These are phyloP conservation scores for Trypanosomatidae sp. DNA, from an alignment of 208 protist genomes.

Conservation along the genomic window DNA sequence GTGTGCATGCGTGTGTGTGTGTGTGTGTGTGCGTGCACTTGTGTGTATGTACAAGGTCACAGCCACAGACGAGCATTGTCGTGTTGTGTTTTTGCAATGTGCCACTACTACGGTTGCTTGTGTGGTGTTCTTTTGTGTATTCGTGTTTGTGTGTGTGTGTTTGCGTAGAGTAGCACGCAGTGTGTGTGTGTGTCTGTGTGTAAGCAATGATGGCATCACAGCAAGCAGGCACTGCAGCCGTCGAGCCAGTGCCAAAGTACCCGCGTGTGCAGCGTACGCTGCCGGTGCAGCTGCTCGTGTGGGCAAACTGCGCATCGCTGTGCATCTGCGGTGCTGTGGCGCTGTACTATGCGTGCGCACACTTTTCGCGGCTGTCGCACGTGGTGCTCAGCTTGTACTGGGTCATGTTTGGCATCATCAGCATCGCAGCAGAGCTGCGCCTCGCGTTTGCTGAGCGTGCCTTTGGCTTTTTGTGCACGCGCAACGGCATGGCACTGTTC, in stretches of 20 bases:
- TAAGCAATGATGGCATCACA: no score
- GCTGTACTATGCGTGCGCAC: slow-evolving; percentile 15
- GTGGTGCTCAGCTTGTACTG: slow-evolving; percentile 22
- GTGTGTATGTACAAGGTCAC: no score
- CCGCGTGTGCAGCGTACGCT: slow-evolving; percentile 5
- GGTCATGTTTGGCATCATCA: slow-evolving; percentile 19
- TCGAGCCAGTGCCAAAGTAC: slow-evolving; percentile 1
- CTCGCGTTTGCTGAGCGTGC: slow-evolving; percentile 8
- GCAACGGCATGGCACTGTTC: slow-evolving; percentile 16
- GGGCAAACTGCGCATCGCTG: slow-evolving; percentile 14
- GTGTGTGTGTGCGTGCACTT: no score
- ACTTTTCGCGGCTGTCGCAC: slow-evolving; percentile 6
- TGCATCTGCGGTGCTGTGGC: slow-evolving; percentile 15
- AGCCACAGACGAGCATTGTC: no score
- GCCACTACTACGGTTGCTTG: no score
- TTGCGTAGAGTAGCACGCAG: background rate
- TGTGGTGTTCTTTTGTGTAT: background rate
- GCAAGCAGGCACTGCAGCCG: background rate
- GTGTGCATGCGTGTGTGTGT: no score
- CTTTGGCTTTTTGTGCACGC: slow-evolving; percentile 20
- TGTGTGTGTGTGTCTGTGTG: background rate
- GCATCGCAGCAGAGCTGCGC: slow-evolving; percentile 10
- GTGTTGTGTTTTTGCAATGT: no score
- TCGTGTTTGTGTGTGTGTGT: background rate
- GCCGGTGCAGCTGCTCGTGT: slow-evolving; percentile 11